Evolutionary conservation across 1,139 yeast genomes (phyloP), one percentile per base, ranked within the genome.

Genomic region (Yamadazyma sp.): DNA sequence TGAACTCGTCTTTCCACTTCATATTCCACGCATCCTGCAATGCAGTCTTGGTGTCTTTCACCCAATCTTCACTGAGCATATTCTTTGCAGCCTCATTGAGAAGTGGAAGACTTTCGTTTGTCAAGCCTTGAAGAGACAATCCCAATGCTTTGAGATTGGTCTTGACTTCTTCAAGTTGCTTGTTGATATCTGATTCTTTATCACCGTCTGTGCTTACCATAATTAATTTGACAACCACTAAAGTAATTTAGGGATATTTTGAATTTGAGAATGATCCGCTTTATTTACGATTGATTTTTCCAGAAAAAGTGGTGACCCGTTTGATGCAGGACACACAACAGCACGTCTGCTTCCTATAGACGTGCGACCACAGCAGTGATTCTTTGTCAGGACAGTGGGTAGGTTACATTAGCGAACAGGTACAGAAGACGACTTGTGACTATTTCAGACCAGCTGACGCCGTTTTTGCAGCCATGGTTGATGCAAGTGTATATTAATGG

Each of bases 91-190:
- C 46, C 5, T 51, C 59, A 31, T 58, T 58, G 31, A 60, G 31
- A 17, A 59, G 61, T 29, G 36, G 48, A 6, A 64, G 38, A 2
- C 62, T 53, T 31, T 61, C 60, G 27, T 48, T 44, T 14, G 67
- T 57, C 15, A 57, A 40, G 29, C 56, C 53, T 39, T 55, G 49
- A 5, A 48, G 16, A 2, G 51, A 41, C 4, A 24, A 33, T 23
- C 48, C 39, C n/a, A 48, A 42, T 5, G 45, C 46, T 16, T 40
- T 47, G 31, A 48, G 38, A 15, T 44, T 41, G 11, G 38, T 35
- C 26, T 47, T 48, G 13, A 48, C 39, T n/a, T 46, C 48, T n/a
- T 43, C 38, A 10, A 45, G 29, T 12, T 42, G 37, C 18, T 44
- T 38, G 28, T 45, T 41, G 24, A 46, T 28, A 22, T 44, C 43